Base-by-base conservation (phyloP, 2,329 filamentous ascomycete genomes). In the Ceratocystis cubensis region DNA sequence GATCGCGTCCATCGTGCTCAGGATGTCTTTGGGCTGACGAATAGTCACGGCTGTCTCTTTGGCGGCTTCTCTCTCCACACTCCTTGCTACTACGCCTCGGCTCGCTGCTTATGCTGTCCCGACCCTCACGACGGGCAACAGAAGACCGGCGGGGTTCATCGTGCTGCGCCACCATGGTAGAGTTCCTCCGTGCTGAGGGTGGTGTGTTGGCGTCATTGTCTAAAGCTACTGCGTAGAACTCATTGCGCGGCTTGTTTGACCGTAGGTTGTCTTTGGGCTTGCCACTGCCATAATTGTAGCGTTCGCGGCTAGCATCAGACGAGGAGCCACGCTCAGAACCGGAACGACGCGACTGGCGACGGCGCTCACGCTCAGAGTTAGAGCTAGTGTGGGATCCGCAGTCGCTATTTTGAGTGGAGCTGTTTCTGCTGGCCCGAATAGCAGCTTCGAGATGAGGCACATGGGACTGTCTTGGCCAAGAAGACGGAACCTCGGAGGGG, bases 401-500 rank as follows among this genome's bases (percentile, higher is more conserved):
- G 15, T 73, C 71, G 20, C 70, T 68, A 7, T 74, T 69, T 3
- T 69, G 65, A 20, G 63, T 67, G 17, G 20, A 66, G 45, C 61
- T 66, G 67, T 13, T 66, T 63, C 48, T 65, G 3, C 66, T 59
- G 3, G 71, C 70, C 5, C 69, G 64, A 6, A 22, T 7, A 22
- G 41, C 44, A 2, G 30, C n/a, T 15, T 48, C 37, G 5, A 53
- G 41, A 3, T 62, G 59, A 33, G 46, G 17, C 46, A 70, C 30
- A 37, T 53, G 71, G 17, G 71, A 70, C 53, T 70, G 71, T 30
- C 71, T 71, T 1, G 72, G 64, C 62, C 77, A 73, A 53, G 72
- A 69, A 44, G 72, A 71, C 45, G 71, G 70, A 67, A 83, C 72
- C 71, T 83, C 76, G 65, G 78, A 72, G 17, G 78, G 78, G 33